Evolutionary conservation across 2,329 filamentous ascomycete genomes (phyloP).

Genomic region (Ampelomyces quisqualis): DNA sequence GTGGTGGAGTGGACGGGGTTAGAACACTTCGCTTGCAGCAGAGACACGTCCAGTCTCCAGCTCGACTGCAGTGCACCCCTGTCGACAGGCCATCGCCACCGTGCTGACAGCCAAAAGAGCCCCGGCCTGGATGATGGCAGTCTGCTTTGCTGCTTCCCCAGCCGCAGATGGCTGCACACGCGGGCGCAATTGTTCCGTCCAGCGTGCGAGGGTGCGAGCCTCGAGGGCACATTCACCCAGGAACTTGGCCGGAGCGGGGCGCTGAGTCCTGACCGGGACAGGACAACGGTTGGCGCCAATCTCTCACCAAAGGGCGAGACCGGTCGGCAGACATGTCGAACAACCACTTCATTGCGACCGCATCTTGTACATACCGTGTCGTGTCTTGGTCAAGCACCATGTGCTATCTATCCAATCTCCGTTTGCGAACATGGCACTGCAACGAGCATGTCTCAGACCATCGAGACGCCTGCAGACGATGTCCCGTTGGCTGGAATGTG

Average conservation of each 20-base stretch:
- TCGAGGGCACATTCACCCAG: slow-evolving; percentile 7
- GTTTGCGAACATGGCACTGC: slow-evolving; percentile 1
- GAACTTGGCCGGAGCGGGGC: neutral
- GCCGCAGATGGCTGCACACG: neutral
- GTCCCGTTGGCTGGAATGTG: slow-evolving; percentile 10
- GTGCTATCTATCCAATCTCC: slow-evolving; percentile 1
- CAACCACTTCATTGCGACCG: slow-evolving; percentile 2
- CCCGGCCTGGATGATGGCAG: too few species aligned
- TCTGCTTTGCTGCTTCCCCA: too few species aligned
- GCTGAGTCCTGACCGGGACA: slow-evolving; percentile 1
- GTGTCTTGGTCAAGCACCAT: neutral
- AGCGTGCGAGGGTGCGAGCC: too few species aligned
- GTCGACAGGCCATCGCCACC: neutral
- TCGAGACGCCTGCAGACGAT: slow-evolving; percentile 14
- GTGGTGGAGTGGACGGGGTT: slow-evolving; percentile 9
- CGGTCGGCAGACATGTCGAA: neutral
- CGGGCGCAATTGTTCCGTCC: neutral
- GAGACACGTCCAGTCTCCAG: slow-evolving; percentile 8
- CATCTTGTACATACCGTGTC: neutral
- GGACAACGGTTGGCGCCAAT: slow-evolving; percentile 3
- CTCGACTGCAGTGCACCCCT: slow-evolving; percentile 2
- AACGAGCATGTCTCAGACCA: slow-evolving; percentile 4
- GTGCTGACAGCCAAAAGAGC: slow-evolving; percentile 5
- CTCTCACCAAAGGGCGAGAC: slow-evolving; percentile 2
- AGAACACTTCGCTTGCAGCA: slow-evolving; percentile 13